Evolutionary conservation across 805 yeast species (phyloP), one percentile per base, ranked within the genome.

Genomic region (Candida pseudofarinosa): DNA sequence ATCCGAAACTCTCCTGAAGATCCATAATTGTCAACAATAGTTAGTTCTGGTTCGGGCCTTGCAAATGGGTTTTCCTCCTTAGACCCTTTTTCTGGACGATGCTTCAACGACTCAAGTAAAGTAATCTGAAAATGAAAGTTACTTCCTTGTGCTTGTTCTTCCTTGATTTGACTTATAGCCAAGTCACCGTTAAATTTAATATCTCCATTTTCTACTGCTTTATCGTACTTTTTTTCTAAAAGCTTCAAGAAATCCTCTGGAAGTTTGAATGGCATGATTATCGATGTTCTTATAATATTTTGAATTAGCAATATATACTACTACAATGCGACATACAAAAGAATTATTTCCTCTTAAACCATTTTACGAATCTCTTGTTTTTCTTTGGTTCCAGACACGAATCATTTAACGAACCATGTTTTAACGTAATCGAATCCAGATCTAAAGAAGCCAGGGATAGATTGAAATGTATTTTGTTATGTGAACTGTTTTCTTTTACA

Each of bases 11-110:
- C 72, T 55, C 83, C 79, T 20, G 77, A 66, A 3, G 68, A 71
- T 8, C 78, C 77, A 44, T 76, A 72, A 37, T 73, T 72, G 7
- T 74, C 73, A 19, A 79, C 52, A 6, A 90, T 73, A 0, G 88
- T 79, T 35, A 90, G 66, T 45, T 79, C 83, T 4, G 85, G 85
- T 51, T 87, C 96, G 0, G 95, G 91, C 16, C 80, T 76, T 38
- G 76, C 74, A 65, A 93, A 91, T 2, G 98, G 98, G 55, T 88
- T 79, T 42, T 65, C 63, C 4, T 70, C 63, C 3, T 58, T 50
- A 2, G 68, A 61, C 0, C 73, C 71, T 33, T 63, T 59, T 32
- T 65, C 74, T 19, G 76, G 74, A 38, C 73, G 60, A 39, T 56
- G 65, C 48, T 50, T 57, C 44, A 65, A 65, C 8, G 73, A 61